Conservation (phyloP, 2,329 filamentous ascomycete genomes). For the Monosporascus sp. region DNA sequence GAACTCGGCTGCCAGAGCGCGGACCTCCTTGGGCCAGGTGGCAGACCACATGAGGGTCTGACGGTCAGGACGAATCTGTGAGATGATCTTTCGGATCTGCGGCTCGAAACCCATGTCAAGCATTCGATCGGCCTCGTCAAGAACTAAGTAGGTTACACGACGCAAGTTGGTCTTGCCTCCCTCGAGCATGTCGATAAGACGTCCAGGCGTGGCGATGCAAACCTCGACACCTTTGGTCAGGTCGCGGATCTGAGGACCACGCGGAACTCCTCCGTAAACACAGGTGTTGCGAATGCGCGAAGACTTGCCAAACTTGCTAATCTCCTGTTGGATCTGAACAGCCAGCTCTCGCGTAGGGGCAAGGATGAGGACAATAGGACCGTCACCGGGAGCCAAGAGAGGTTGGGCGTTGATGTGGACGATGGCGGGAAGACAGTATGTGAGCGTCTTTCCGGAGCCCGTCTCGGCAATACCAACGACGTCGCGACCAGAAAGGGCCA, state of each 20-base stretch:
- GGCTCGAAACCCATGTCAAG: conserved; percentile 99
- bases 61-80: conserved; percentile 94
- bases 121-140: conserved; percentile 99
- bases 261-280: conserved; percentile 97
- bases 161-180: conserved; percentile 97
- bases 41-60: conserved; percentile 99
- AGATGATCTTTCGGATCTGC: conserved; percentile 97
- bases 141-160: conserved; percentile 94
- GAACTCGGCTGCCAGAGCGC: conserved; percentile 85
- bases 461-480: conserved; percentile 99
- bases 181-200: conserved; percentile 98
- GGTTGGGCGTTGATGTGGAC: conserved; percentile 99
- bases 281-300: conserved; percentile 98
- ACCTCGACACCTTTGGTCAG: conserved; percentile 94
- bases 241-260: conserved; percentile 94
- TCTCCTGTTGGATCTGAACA: conserved; percentile 97
- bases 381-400: conserved; percentile 88
- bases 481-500: conserved; percentile 96
- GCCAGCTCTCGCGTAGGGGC: conserved; percentile 96
- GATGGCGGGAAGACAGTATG: conserved; percentile 95
- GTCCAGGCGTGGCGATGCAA: conserved; percentile 95
- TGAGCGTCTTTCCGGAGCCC: conserved; percentile 97
- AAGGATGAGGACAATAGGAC: conserved; percentile 92
- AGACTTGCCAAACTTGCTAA: conserved; percentile 97
- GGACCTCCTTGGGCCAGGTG: conserved; percentile 98